phyloP scores from a whole-genome alignment of 441 rosid species.

The Pelargonium cotyledonis region DNA sequence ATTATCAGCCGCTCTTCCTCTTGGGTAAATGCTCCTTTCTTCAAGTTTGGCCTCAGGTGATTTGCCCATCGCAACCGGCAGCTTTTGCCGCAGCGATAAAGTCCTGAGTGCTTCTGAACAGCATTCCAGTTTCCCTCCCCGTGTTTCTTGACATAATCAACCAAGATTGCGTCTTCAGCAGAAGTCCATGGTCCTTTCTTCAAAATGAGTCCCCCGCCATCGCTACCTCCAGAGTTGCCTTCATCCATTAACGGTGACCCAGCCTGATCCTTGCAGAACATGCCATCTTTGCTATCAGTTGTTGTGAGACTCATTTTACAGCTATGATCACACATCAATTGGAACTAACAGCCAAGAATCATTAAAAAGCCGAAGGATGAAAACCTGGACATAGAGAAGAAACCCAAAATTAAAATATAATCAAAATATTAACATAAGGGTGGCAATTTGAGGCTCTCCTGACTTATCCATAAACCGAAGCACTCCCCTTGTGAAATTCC shows the following conservation, averaged over 20 bases:
- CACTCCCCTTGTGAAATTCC: too few species aligned
- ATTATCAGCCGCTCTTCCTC: slow-evolving; percentile 84
- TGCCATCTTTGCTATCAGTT: slow-evolving; percentile 51
- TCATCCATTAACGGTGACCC: slow-evolving; percentile 49
- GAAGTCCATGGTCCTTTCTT: slow-evolving; percentile 99
- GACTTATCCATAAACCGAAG: too few species aligned
- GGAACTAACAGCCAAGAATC: slow-evolving; percentile 34
- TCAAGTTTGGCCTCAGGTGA: slow-evolving; percentile 92
- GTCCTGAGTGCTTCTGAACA: slow-evolving; percentile 84
- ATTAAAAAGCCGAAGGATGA: slow-evolving; percentile 31
- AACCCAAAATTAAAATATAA: slow-evolving; percentile 16
- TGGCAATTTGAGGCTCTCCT: neutral
- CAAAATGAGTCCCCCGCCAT: slow-evolving; percentile 41
- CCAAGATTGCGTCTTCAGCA: slow-evolving; percentile 78
- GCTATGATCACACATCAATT: slow-evolving; percentile 32
- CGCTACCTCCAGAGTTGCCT: slow-evolving; percentile 38
- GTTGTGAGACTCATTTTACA: slow-evolving; percentile 55
- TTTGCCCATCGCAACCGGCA: slow-evolving; percentile 98
- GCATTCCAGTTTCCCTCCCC: slow-evolving; percentile 99
- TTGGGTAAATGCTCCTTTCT: slow-evolving; percentile 91
- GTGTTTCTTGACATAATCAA: slow-evolving; percentile 83
- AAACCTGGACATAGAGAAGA: slow-evolving; percentile 28
- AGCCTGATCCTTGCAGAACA: slow-evolving; percentile 41
- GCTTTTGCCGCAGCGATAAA: slow-evolving; percentile 95
- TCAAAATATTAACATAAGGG: slow-evolving; percentile 7